Evolutionary conservation across 371 early-diverging fungal genomes (phyloP).

Genomic region (Rhizomucor miehei): DNA sequence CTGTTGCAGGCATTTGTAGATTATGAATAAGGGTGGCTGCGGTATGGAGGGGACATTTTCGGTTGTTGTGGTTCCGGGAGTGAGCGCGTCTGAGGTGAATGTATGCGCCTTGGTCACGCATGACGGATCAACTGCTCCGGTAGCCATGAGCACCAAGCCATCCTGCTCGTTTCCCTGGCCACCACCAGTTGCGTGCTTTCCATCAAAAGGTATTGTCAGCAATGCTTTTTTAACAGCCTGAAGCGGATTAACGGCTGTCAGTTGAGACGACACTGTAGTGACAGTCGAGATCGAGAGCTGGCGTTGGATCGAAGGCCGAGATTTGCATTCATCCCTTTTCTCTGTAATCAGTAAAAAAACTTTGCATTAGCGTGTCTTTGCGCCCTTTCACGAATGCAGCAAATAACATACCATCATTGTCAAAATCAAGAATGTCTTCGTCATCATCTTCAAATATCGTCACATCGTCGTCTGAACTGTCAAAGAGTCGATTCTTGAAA

Average conservation of each 20-base stretch:
- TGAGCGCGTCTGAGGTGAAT: conserved; percentile 14
- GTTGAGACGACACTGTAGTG: too few species aligned
- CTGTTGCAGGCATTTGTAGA: conserved; percentile 25
- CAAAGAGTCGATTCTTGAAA: conserved; percentile 1
- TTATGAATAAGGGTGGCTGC: conserved; percentile 30
- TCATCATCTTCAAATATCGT: conserved; percentile 7
- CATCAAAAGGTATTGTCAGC: background rate
- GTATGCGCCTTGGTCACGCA: conserved; percentile 22
- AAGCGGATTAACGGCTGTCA: too few species aligned
- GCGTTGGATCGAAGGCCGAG: too few species aligned
- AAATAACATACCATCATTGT: too few species aligned
- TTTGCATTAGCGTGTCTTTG: too few species aligned
- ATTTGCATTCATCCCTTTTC: conserved; percentile 4
- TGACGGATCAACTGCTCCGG: conserved; percentile 18
- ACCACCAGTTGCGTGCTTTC: background rate
- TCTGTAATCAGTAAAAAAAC: background rate
- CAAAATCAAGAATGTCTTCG: background rate
- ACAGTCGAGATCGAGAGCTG: too few species aligned
- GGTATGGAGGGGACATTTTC: conserved; percentile 29
- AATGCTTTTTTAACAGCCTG: background rate
- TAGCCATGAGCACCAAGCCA: conserved; percentile 11
- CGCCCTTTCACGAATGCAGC: too few species aligned
- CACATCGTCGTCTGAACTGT: conserved; percentile 16
- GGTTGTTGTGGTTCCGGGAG: conserved; percentile 1
- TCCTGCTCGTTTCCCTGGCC: conserved; percentile 6